A percentile compares a stretch with the other conserved stretches of the same genome.
phyloP scores from a whole-genome alignment of 371 early-diverging fungal species.

The Syncephalis plumigaleata region DNA sequence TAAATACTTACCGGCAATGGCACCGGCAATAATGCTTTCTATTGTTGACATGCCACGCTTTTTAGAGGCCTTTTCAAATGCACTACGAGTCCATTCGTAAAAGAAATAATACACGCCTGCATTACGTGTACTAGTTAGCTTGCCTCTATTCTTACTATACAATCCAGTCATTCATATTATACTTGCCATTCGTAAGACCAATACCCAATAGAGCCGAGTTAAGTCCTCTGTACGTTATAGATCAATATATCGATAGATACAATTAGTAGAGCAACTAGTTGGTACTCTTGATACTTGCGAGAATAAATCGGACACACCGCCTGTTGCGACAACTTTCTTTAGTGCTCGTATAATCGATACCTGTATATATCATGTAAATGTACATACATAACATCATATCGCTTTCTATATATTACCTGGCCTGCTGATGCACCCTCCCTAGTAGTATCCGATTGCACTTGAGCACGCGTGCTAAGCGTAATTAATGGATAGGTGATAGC shows the following conservation, averaged over 20 bases:
- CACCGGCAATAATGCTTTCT: conserved; percentile 83
- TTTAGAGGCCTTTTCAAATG: conserved; percentile 50
- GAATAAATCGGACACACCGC: conserved; percentile 80
- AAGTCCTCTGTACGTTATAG: conserved; percentile 47
- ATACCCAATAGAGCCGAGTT: conserved; percentile 91
- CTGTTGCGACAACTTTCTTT: conserved; percentile 69
- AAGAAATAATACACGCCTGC: conserved; percentile 79
- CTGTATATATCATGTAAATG: no score
- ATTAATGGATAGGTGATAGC: conserved; percentile 87
- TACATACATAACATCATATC: background rate
- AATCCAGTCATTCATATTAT: no score
- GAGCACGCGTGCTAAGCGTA: conserved; percentile 76
- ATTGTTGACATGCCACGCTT: conserved; percentile 47
- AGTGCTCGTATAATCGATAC: conserved; percentile 60
- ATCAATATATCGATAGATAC: background rate
- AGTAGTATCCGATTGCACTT: conserved; percentile 58
- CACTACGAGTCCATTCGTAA: conserved; percentile 78
- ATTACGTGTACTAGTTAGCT: background rate
- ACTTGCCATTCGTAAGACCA: conserved; percentile 77
- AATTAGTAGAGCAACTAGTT: background rate
- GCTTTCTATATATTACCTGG: background rate
- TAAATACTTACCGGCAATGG: conserved; percentile 56
- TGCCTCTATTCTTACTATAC: no score
- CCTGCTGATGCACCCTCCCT: conserved; percentile 42
- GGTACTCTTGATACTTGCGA: conserved; percentile 33